Base-by-base conservation (phyloP, 176 grass and related monocot genomes). In the Musa itinerans region DNA sequence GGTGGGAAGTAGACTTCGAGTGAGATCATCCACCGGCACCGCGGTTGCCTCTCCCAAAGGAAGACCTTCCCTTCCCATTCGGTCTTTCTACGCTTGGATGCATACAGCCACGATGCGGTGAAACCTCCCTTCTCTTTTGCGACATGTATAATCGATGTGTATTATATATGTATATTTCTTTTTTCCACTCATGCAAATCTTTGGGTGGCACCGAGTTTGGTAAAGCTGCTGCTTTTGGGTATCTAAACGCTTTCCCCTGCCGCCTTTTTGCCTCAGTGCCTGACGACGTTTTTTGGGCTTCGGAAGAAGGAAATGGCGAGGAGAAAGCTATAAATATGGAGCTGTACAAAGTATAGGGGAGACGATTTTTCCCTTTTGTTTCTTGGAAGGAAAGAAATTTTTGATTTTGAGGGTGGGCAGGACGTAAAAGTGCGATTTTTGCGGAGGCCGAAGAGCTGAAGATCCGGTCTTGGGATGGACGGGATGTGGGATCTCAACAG, bases 401-500 rank as follows among this genome's bases (percentile, higher is more conserved):
- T 68, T 26, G 26, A 68, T 68, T 68, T 68, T 68, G 11, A 17
- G 57, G 3, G 17, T 61, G 7, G 57, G 57, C 9, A 61, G 57
- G 15, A 61, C 57, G 1, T 61, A 7, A 8, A 61, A 19, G 57
- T n/a, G 57, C 57, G 17, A 61, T 61, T 20, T 61, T 61, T 61
- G 57, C 57, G 4, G 3, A 61, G 57, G 7, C 15, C n/a, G 57
- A 61, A 20, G 57, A 15, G 57, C 57, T 20, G 16, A 61, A 34
- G 22, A 1, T n/a, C 25, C 65, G 65, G 27, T 10, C 65, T 68
- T 68, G 27, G 65, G 24, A 68, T 68, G 65, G 65, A 68, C 11
- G 65, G 65, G 27, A 12, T 68, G 65, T 68, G 65, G 65, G 65
- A 68, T 68, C 65, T 68, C 22, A 68, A 68, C 15, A 16, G 13